Evolutionary conservation across 2,329 filamentous ascomycete species (phyloP).

Genomic region (Rachicladosporium sp.): DNA sequence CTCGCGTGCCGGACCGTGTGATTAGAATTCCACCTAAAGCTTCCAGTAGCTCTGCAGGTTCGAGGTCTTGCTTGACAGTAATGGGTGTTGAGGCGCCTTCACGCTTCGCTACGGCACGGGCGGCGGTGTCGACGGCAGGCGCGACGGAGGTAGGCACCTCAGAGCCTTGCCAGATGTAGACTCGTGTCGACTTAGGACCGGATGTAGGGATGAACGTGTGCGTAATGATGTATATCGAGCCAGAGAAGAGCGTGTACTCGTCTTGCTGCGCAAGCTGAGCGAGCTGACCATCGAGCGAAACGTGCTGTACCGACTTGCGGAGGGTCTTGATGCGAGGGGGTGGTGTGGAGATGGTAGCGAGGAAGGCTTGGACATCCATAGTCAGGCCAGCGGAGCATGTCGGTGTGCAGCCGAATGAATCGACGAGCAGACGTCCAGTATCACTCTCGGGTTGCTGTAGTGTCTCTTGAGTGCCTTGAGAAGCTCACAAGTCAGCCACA

Average conservation of each 20-base stretch:
- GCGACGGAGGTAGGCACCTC: no score
- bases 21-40: conserved; percentile 85
- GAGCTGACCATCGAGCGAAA: conserved; percentile 67
- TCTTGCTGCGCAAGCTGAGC: conserved; percentile 59
- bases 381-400: conserved; percentile 42
- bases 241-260: conserved; percentile 80
- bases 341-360: conserved; percentile 32
- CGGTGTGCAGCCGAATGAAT: conserved; percentile 64
- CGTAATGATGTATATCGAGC: conserved; percentile 78
- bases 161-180: no score
- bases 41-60: conserved; percentile 71
- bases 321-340: conserved; percentile 49
- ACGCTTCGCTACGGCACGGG: conserved; percentile 2
- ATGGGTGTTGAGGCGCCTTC: conserved; percentile 2
- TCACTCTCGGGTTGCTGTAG: conserved; percentile 25
- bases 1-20: conserved; percentile 62
- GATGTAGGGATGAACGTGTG: conserved; percentile 57
- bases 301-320: conserved; percentile 62
- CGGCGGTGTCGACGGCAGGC: no score
- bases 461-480: no score
- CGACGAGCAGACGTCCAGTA: conserved; percentile 49
- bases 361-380: conserved; percentile 63
- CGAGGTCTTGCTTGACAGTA: conserved; percentile 27
- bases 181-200: conserved; percentile 43
- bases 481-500: no score